phyloP scores from a whole-genome alignment of 2,329 filamentous ascomycete species.

The Pseudodiploospora longispora region DNA sequence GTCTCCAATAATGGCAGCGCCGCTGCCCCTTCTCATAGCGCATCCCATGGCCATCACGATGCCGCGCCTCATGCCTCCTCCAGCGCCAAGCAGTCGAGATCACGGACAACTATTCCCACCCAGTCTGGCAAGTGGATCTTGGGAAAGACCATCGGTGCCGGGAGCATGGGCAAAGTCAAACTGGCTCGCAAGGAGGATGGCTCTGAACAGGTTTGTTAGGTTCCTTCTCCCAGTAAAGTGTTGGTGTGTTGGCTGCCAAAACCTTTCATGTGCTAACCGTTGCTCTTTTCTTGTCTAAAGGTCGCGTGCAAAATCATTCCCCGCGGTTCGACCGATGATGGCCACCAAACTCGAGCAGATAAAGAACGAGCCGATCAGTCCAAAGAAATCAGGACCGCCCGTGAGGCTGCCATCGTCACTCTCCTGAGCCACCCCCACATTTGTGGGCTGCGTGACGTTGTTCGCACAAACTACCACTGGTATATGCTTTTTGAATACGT shows the following conservation, averaged over 20 bases:
- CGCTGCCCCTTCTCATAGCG: conserved; percentile 40
- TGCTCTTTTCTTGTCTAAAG: conserved; percentile 32
- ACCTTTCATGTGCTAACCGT: neutral
- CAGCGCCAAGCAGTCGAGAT: conserved; percentile 44
- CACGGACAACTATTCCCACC: conserved; percentile 78
- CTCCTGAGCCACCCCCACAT: conserved; percentile 93
- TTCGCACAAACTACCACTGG: conserved; percentile 96
- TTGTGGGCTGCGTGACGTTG: conserved; percentile 89
- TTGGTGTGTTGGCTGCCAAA: neutral
- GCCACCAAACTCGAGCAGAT: conserved; percentile 61
- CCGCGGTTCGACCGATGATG: conserved; percentile 79
- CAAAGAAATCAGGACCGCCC: conserved; percentile 89
- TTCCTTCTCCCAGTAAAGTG: neutral
- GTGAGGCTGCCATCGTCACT: conserved; percentile 93
- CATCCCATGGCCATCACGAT: conserved; percentile 31
- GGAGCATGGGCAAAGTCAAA: conserved; percentile 99
- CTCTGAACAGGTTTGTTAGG: conserved; percentile 68
- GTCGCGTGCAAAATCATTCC: conserved; percentile 97
- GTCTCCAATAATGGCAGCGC: conserved; percentile 46
- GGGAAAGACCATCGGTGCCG: conserved; percentile 93
- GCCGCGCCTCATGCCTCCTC: conserved; percentile 25
- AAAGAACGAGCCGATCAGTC: conserved; percentile 90
- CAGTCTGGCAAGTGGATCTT: conserved; percentile 89
- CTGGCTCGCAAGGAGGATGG: conserved; percentile 84
- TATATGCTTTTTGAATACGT: conserved; percentile 99